Base-by-base conservation (phyloP, 371 early-diverging fungal genomes). In the Blastocladiella emersonii region DNA sequence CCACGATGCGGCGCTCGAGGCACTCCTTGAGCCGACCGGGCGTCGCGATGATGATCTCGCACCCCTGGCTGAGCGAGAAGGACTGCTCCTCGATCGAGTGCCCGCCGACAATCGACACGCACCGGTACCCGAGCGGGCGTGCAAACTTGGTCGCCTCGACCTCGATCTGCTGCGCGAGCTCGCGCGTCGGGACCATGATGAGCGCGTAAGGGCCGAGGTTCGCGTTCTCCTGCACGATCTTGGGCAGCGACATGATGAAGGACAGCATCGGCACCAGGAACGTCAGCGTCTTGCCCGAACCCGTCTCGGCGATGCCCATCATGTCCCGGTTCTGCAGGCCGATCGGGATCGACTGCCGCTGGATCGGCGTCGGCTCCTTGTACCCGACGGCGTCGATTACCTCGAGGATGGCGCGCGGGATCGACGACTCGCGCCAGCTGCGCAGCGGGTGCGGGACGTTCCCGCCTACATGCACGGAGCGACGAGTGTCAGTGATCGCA, bases 281-380 rank as follows among this genome's bases (percentile, higher is more conserved):
- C 0, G 95, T 86, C 2, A 93, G 94, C 0, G 98, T 99, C 78
- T 99, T 99, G 70, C 99, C 99, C 55, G 85, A 85, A 65, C 98
- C 99, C 12, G 99, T 99, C 72, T 97, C 89, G 27, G 99, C 98
- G 65, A 99, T 90, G 55, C 97, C 99, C 63, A 99, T 94, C 44
- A 99, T 80, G 72, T 98, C 98, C 61, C 96, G 83, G 65, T 89
- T 88, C 69, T 86, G 83, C 45, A 97, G 74, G 35, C 92, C 91
- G 53, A 95, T 87, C 13, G 99, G 99, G 49, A 98, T 91, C 3
- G 97, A 90, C 77, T 95, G 96, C 65, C 93, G 76, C 75, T 99
- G 99, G 70, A 99, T 98, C 13, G 98, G 97, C 19, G 99, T 94
- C 7, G 99, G 99, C 49, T 89, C 90, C 35, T 83, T 85, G 72